Base-by-base conservation (phyloP, 352 stramenopile genomes). In the Phytopythium ostracodes region DNA sequence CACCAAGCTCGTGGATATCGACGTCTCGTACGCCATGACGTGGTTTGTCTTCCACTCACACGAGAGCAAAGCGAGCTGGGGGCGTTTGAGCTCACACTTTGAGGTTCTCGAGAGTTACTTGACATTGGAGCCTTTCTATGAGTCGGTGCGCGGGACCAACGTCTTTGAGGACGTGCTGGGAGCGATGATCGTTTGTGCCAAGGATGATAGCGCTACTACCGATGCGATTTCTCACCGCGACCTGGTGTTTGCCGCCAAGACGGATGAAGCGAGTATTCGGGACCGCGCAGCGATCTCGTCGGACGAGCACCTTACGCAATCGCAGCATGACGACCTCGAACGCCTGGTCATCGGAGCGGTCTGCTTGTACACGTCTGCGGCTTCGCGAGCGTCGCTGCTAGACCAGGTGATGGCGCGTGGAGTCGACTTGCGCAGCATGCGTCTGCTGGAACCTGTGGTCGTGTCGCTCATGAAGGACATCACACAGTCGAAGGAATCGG, bases 21-120 rank as follows among this genome's bases (percentile, higher is more conserved):
- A 94, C 57, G 78, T 92, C 4, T 79, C 72, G 4, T 78, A 91
- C 60, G 81, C 81, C 14, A 71, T 94, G 51, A 90, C 85, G 27
- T 91, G 77, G 81, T 79, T 83, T 43, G 73, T 91, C 9, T 87
- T 91, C 58, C 81, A 92, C 51, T 73, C 74, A 4, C 64, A 75
- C 31, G 52, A 63, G 27, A 52, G 62, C 25, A 60, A 67, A 0
- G 18, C 79, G 51, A 50, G 20, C 11, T 59, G 53, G 53, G 53
- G 53, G 2, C 53, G 53, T 20, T 3, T 29, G 25, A 62, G 57
- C 36, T 62, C 43, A 22, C 35, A 22, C 20, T 59, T 80, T 14
- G 76, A 84, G 24, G 60, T 75, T 29, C 31, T 75, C 55, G 65
- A 82, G 53, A 67, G 61, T 46, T 86, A 86, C 62, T 57, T 89